Base-by-base conservation (phyloP, 129 eudicot genomes). In the Flaveria trinervia region DNA sequence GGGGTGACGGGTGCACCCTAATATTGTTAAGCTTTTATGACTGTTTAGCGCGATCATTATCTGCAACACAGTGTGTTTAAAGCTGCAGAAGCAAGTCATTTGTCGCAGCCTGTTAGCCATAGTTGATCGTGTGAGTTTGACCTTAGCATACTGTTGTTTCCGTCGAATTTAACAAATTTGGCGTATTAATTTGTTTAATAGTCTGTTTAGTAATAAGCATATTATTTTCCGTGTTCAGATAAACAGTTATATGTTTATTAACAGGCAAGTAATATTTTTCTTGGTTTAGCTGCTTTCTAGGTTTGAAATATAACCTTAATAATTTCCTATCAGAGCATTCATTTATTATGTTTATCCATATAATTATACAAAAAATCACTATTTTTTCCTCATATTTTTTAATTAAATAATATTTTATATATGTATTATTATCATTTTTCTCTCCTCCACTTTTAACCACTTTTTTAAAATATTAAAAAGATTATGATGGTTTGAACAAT, bases 1-100 rank as follows among this genome's bases (percentile, higher is more conserved):
- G 98, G 98, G 9, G 79, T 81, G 39, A 62, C 89, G 3, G 97
- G 96, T 69, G 70, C 91, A 9, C 83, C 87, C 15, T 86, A 83
- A 82, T 68, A 17, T 51, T 18, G 46, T 49, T 67, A 20, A 52
- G 25, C 46, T 54, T 68, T 44, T 9, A 43, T 44, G 30, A 75
- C 57, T 51, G 66, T 20, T 46, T 55, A 74, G 80, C 55, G 36
- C 46, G 49, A 8, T 20, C 70, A 69, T 69, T 6, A 9, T 43
- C 75, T 79, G 80, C 57, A 51, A 61, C 5, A 8, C 16, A 74
- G 65, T 22, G 86, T 69, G 81, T 28, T 28, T 68, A 70, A 72
- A 79, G 80, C 74, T 73, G 62, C 80, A 71, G 79, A 70, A 41
- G 55, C 17, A 54, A 71, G 66, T 66, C 60, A 9, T 80, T 61